Evolutionary conservation across 2,329 filamentous ascomycete species (phyloP).

Genomic region (Fusarium multiceps): DNA sequence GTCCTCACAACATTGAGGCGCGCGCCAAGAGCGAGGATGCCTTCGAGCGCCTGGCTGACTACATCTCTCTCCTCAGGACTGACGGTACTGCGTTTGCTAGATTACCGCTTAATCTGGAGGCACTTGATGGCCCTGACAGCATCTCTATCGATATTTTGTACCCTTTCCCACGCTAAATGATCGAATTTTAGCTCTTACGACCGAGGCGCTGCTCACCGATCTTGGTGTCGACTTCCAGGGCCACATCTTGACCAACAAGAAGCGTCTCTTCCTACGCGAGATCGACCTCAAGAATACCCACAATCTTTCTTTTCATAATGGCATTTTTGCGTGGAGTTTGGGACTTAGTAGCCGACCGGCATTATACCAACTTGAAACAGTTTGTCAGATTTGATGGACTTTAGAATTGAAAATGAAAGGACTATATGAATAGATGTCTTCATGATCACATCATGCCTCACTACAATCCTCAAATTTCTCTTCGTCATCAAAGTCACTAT

Average conservation of each 20-base stretch:
- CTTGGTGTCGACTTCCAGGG: background rate
- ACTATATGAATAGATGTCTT: background rate
- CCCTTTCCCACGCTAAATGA: rapidly evolving
- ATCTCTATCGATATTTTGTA: rapidly evolving
- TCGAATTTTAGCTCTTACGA: background rate
- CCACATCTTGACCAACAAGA: too few species aligned
- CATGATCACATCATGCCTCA: background rate
- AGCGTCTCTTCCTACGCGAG: too few species aligned
- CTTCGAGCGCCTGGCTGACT: too few species aligned
- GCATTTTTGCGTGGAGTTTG: background rate
- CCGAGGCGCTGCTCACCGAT: background rate
- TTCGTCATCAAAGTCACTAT: background rate
- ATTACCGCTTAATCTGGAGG: rapidly evolving
- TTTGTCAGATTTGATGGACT: background rate
- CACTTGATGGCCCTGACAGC: rapidly evolving
- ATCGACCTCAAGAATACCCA: too few species aligned
- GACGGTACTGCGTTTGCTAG: background rate
- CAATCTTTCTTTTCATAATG: too few species aligned
- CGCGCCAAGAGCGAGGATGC: too few species aligned
- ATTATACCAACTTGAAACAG: background rate
- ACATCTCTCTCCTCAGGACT: too few species aligned
- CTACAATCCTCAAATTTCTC: background rate
- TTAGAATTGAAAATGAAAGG: background rate
- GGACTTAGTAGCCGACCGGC: background rate
- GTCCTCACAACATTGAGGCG: too few species aligned